Evolutionary conservation across 345 rosid genomes (phyloP).

Genomic region (Populus alba): DNA sequence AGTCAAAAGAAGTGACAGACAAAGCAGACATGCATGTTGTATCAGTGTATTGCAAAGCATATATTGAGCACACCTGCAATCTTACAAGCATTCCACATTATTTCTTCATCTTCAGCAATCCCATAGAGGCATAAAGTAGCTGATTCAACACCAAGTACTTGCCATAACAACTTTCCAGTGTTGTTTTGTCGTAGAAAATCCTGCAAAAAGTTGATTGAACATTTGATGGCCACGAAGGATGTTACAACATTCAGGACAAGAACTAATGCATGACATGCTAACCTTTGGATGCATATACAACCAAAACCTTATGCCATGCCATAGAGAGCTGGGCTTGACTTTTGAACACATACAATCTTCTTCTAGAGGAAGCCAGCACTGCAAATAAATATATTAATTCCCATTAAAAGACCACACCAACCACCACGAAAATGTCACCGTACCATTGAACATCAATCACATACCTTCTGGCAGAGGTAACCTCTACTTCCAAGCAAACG

Average conservation of each 20-base stretch:
- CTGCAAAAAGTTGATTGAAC: constrained; percentile 34
- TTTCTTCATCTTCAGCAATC: constrained; percentile 81
- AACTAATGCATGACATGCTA: neutral
- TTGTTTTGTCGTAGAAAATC: constrained; percentile 94
- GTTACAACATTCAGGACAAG: neutral
- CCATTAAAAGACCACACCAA: neutral
- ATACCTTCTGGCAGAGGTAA: constrained; percentile 90
- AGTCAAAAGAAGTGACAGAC: neutral
- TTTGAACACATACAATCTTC: constrained; percentile 91
- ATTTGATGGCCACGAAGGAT: neutral
- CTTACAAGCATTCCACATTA: constrained; percentile 85
- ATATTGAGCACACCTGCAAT: constrained; percentile 51
- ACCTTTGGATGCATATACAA: constrained; percentile 99
- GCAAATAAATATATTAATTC: constrained; percentile 20
- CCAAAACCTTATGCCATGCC: constrained; percentile 82
- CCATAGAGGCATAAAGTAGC: constrained; percentile 89
- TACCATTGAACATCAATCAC: constrained; percentile 1
- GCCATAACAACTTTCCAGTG: constrained; percentile 93
- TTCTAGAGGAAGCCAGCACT: constrained; percentile 92
- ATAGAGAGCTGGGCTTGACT: constrained; percentile 52
- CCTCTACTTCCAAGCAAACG: constrained; percentile 85
- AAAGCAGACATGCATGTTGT: neutral
- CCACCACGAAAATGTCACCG: neutral
- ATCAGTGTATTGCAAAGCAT: neutral
- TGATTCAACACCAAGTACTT: constrained; percentile 71